A percentile compares a stretch with the other conserved stretches of the same genome.
Evolutionary conservation across 306 rosid species (phyloP).

Genomic region (Vigna unguiculata): DNA sequence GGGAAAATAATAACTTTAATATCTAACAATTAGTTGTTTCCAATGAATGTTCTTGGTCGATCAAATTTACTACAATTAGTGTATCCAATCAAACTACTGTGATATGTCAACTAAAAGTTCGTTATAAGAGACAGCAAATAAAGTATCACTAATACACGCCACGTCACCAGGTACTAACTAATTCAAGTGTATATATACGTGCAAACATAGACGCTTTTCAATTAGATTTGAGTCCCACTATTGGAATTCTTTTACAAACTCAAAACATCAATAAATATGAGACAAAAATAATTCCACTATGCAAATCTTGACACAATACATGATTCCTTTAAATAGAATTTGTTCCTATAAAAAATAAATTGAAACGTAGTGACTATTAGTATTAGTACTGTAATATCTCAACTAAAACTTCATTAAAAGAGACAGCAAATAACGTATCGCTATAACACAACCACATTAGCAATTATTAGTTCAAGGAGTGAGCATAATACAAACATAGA

Average conservation of each 20-base stretch:
- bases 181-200: conserved; percentile 2
- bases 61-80: background rate
- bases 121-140: background rate
- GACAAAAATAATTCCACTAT: background rate
- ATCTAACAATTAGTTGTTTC: too few species aligned
- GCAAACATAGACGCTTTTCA: conserved; percentile 3
- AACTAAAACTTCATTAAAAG: background rate
- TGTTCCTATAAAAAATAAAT: background rate
- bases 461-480: background rate
- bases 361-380: too few species aligned
- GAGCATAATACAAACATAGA: background rate
- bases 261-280: conserved; percentile 12
- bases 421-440: too few species aligned
- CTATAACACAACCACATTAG: background rate
- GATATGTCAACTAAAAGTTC: background rate
- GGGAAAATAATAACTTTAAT: too few species aligned
- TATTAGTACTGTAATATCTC: background rate
- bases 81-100: background rate
- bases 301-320: background rate
- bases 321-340: background rate
- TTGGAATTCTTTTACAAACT: background rate
- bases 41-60: background rate
- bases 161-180: background rate
- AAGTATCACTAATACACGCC: background rate
- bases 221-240: background rate